A percentile compares a stretch with the other conserved stretches of the same genome.
Conservation (phyloP, 176 grass and related monocot species). For the Poa annua region DNA sequence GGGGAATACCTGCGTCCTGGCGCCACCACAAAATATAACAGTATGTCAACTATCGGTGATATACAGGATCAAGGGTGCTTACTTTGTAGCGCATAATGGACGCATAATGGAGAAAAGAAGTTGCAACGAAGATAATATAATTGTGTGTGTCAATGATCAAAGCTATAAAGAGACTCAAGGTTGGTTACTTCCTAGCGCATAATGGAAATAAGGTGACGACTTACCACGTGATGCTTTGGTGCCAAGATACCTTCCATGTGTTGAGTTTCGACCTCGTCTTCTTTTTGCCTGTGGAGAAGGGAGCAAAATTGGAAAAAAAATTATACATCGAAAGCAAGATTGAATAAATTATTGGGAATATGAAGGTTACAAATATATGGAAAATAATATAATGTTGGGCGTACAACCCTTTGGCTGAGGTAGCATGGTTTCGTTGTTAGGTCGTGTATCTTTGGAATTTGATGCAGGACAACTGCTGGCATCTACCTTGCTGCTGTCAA, state of each 20-base stretch:
- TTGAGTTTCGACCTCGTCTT: constrained; percentile 66
- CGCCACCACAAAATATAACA: constrained; percentile 25
- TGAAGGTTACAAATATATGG: constrained; percentile 18
- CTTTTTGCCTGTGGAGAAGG: constrained; percentile 69
- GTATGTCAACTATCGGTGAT: neutral
- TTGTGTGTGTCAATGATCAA: no score
- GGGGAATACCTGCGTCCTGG: constrained; percentile 46
- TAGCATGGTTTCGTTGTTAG: constrained; percentile 64
- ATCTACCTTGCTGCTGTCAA: constrained; percentile 79
- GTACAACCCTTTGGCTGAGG: constrained; percentile 68
- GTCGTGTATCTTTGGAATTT: constrained; percentile 64
- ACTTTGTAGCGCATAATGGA: neutral
- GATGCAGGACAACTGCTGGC: constrained; percentile 69
- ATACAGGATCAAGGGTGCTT: neutral
- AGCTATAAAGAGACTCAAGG: no score
- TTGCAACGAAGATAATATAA: no score
- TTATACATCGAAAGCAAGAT: neutral
- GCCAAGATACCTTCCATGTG: constrained; percentile 84
- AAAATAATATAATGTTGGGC: constrained; percentile 49
- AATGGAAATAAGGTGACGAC: neutral
- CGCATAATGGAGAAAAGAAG: neutral
- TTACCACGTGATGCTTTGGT: constrained; percentile 53
- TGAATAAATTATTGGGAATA: neutral
- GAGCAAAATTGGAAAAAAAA: constrained; percentile 30
- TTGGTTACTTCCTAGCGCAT: no score